Evolutionary conservation across 352 stramenopile species (phyloP).

Genomic region (Pythium rhizo-oryzae): DNA sequence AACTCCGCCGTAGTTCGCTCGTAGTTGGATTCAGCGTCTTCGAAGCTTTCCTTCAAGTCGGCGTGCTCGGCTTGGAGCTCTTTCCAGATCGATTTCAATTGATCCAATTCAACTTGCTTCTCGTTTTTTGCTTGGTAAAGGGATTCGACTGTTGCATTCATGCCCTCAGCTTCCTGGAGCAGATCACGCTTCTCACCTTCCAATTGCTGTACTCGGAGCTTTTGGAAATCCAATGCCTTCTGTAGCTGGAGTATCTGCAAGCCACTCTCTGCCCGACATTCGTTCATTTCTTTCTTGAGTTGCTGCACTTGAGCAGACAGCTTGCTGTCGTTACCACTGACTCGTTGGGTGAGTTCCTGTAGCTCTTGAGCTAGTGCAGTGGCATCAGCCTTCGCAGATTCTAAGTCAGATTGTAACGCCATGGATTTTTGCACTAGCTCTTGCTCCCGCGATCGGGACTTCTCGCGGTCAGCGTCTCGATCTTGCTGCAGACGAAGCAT

Average conservation of each 20-base stretch:
- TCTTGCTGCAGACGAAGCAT: slow-evolving; percentile 54
- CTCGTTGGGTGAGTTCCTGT: slow-evolving; percentile 43
- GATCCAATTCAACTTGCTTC: slow-evolving; percentile 63
- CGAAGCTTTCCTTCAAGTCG: slow-evolving; percentile 62
- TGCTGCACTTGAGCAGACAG: slow-evolving; percentile 47
- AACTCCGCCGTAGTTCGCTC: slow-evolving; percentile 42
- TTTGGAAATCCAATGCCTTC: slow-evolving; percentile 53
- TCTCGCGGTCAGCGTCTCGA: slow-evolving; percentile 42
- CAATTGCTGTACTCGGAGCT: slow-evolving; percentile 43
- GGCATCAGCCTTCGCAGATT: slow-evolving; percentile 44
- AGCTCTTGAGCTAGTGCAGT: slow-evolving; percentile 55
- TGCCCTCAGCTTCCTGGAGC: slow-evolving; percentile 59
- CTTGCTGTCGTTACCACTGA: slow-evolving; percentile 44
- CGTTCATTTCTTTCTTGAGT: slow-evolving; percentile 53
- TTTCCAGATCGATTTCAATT: slow-evolving; percentile 46
- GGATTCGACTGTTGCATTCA: slow-evolving; percentile 58
- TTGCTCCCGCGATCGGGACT: slow-evolving; percentile 42
- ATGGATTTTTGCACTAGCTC: slow-evolving; percentile 42
- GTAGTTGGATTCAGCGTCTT: slow-evolving; percentile 43
- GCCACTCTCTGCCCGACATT: slow-evolving; percentile 31
- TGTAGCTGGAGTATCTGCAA: slow-evolving; percentile 69
- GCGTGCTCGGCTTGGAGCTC: slow-evolving; percentile 53
- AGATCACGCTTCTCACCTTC: slow-evolving; percentile 71
- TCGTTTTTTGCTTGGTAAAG: slow-evolving; percentile 56
- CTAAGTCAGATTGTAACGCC: slow-evolving; percentile 37